Percentiles rank a stretch among this genome's conserved stretches.
Conservation (phyloP, 2,329 filamentous ascomycete genomes). For the Penicillium sp. region DNA sequence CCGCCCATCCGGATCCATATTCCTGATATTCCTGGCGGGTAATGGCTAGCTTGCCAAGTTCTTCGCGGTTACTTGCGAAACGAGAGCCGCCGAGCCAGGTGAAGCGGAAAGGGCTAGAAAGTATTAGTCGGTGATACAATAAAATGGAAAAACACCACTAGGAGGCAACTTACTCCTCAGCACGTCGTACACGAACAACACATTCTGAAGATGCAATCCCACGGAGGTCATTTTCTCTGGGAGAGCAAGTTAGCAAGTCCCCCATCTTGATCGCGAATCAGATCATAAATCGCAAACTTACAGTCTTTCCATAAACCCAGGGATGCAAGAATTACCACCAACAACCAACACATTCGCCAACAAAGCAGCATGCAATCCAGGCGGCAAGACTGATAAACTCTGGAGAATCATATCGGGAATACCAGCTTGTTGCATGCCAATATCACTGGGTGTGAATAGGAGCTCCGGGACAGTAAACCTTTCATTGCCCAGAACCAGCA, state of each 20-base stretch:
- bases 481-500: slow-evolving; percentile 88
- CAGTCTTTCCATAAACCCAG: slow-evolving; percentile 81
- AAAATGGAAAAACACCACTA: neutral
- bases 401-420: slow-evolving; percentile 83
- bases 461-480: slow-evolving; percentile 89
- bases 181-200: slow-evolving; percentile 72
- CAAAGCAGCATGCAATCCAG: slow-evolving; percentile 82
- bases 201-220: slow-evolving; percentile 77
- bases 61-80: slow-evolving; percentile 71
- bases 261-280: neutral
- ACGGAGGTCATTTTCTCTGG: slow-evolving; percentile 70
- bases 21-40: slow-evolving; percentile 92
- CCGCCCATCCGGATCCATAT: slow-evolving; percentile 75
- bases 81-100: slow-evolving; percentile 87
- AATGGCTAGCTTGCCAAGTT: slow-evolving; percentile 71
- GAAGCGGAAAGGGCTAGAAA: slow-evolving; percentile 70
- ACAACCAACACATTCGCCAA: slow-evolving; percentile 88
- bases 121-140: slow-evolving; percentile 17
- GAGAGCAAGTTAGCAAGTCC: slow-evolving; percentile 28
- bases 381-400: slow-evolving; percentile 73
- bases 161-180: slow-evolving; percentile 60
- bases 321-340: slow-evolving; percentile 80
- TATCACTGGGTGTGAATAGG: slow-evolving; percentile 83
- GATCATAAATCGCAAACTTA: slow-evolving; percentile 42
- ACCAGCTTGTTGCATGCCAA: slow-evolving; percentile 82